Evolutionary conservation across 179 eudicot genomes (phyloP), one percentile per base, ranked within the genome.

Genomic region (Kewa caespitosa): DNA sequence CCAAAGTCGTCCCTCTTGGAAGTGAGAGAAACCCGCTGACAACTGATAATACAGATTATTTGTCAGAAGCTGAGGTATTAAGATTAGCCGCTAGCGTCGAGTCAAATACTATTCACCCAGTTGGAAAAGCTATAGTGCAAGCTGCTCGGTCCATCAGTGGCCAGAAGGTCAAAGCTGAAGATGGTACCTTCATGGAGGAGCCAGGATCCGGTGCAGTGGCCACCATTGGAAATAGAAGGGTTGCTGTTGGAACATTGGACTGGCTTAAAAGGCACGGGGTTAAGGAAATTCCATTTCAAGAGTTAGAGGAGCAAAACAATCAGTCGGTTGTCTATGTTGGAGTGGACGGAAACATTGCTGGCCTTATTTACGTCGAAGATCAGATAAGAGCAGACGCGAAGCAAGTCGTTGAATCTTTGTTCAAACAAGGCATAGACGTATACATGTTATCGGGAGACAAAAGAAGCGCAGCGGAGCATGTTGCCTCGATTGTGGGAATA

Each of bases 161-260:
- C 79, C 82, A 81, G 36, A 86, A 77, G 31, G 83, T 81, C 52
- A 87, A 88, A 89, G 91, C 84, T 39, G 83, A 67, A 55, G 99
- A 93, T 78, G 98, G 98, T 75, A 88, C 94, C 55, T 96, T 88
- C 80, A 78, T 65, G 52, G 99, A 96, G 89, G 99, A 96, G 88
- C 99, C 98, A 33, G 99, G 99, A 61, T 96, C 90, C 59, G 99
- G 99, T 77, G 98, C 98, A 43, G 90, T 90, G 54, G 98, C 93
- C 41, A 85, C 85, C 69, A 62, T 91, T 76, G 93, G 76, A 50
- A 83, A 86, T 54, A 90, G 80, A 80, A 86, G 76, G 71, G 91
- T 91, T 38, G 84, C 96, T 71, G 96, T 96, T 57, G 99, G 99
- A 69, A 90, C 97, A 37, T 65, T 96, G 74, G 99, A 96, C 33